Evolutionary conservation across 768 basidiomycete species (phyloP), one percentile per base, ranked within the genome.

Genomic region (Sistotremastrum niveocremeum): DNA sequence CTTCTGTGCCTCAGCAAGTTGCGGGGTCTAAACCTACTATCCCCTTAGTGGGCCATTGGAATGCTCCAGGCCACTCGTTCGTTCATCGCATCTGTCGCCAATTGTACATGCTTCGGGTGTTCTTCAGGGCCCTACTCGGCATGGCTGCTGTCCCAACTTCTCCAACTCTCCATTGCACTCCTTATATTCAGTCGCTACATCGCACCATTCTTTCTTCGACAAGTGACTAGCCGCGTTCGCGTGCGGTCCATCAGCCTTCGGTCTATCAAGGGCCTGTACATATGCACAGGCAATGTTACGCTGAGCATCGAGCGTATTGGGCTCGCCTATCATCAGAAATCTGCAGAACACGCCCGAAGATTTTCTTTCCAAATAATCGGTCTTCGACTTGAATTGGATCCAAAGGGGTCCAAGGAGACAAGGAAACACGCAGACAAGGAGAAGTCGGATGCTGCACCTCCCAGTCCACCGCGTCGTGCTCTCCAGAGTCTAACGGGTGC

Each of bases 251-350:
- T 86, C 46, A 86, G 84, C 56, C 64, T 82, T 36, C 74, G 81
- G 45, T 88, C 84, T 12, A 76, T 88, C 49, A 79, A 83, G 45
- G 84, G 84, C 34, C 64, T 87, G 20, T 84, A 80, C 60, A 71
- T 84, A 49, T 71, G 74, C 40, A 66, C 65, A 32, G 77, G 78
- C 31, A 61, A 58, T 42, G 64, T 69, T 45, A 73, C 70, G 30
- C 74, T 74, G 63, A 71, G 68, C 32, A 68, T 81, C n/a, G 82
- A 86, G 48, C 77, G 84, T 45, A 73, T 88, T 40, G 73, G 67
- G 12, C 62, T 70, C 39, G 62, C 77, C 43, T 83, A 78, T 60
- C 69, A 71, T 46, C 71, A 67, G 57, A 65, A 73, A 7, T 69
- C 66, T 7, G 60, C 68, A 30, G 64, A 72, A 29, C 68, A 67